Evolutionary conservation across 2,329 filamentous ascomycete species (phyloP), one percentile per base, ranked within the genome.

Genomic region (Stagonosporopsis cucurbitacearum): DNA sequence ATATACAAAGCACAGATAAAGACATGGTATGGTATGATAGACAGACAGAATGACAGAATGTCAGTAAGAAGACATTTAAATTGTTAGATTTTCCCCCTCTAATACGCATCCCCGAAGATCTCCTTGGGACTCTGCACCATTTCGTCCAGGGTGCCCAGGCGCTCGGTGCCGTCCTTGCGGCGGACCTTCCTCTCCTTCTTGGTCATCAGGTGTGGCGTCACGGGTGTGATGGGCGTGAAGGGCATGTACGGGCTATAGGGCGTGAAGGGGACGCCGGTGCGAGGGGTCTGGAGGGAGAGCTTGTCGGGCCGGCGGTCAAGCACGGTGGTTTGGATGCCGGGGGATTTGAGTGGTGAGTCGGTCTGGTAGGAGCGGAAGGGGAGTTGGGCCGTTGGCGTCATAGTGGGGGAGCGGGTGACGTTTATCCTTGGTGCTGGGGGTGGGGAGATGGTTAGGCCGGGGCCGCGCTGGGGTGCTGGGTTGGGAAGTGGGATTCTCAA

Each of bases 201-300:
- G 22, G 86, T 91, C 15, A 91, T 86, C 42, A 94, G 77, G 19
- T 85, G 86, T n/a, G 90, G 89, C 26, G 90, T 92, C 44, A 93
- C 85, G 1, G 90, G 90, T 46, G 92, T 83, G 43, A 90, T 80
- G 1, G 90, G 89, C 6, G 88, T 89, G 70, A 88, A 90, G 0
- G 90, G 90, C 79, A 93, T 90, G 65, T 93, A 94, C 0, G 90
- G 89, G 51, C 85, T 86, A 74, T 93, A 93, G 1, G 90, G 90
- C 20, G 89, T 90, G 2, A 86, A 88, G 41, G 83, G 84, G 22
- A 85, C 79, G 1, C 83, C 84, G 0, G 80, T 82, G 19, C 76
- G 75, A 0, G 87, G 86, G 3, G 84, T 85, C 28, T 63, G 67
- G 33, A 72, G 37, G 4, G 56, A 46, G 1, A 77, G 60, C 45